Percentiles rank a stretch among this genome's conserved stretches.
Conservation (phyloP, 2,329 filamentous ascomycete genomes). For the Ilyonectria mors-panacis region DNA sequence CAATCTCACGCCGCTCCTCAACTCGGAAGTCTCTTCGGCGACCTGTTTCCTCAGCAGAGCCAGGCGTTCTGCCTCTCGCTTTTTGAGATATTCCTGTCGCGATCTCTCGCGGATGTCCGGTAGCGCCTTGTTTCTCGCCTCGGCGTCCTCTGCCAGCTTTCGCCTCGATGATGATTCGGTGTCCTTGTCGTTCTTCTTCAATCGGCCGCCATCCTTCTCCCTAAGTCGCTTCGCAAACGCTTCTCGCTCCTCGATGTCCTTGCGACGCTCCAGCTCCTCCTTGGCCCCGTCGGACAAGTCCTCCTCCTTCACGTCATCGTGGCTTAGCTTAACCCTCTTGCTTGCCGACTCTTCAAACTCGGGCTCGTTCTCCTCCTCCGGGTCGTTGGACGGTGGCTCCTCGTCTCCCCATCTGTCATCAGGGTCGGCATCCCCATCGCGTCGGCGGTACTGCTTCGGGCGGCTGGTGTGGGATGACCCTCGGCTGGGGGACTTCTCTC, state of each 20-base stretch:
- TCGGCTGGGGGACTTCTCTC: constrained; percentile 52
- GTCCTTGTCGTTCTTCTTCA: constrained; percentile 76
- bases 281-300: constrained; percentile 73
- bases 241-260: constrained; percentile 82
- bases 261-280: constrained; percentile 71
- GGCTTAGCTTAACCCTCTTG: constrained; percentile 77
- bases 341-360: constrained; percentile 79
- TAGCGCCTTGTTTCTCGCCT: constrained; percentile 79
- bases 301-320: constrained; percentile 63
- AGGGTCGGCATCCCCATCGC: constrained; percentile 66
- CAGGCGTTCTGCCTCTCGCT: constrained; percentile 88
- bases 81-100: constrained; percentile 93
- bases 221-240: constrained; percentile 84
- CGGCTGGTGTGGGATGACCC: constrained; percentile 48
- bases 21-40: constrained; percentile 86
- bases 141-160: constrained; percentile 66
- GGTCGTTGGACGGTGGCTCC: constrained; percentile 65
- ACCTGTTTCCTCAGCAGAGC: constrained; percentile 92
- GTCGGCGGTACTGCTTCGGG: constrained; percentile 60
- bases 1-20: constrained; percentile 81
- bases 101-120: constrained; percentile 87
- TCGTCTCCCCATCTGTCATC: constrained; percentile 89
- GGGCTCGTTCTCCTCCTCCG: constrained; percentile 63
- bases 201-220: constrained; percentile 78
- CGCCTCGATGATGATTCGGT: constrained; percentile 72